A percentile compares a stretch with the other conserved stretches of the same genome.
These are phyloP conservation scores for Chaetomiaceae sp. DNA, from an alignment of 2,329 filamentous ascomycete species.

Conservation along the genomic window DNA sequence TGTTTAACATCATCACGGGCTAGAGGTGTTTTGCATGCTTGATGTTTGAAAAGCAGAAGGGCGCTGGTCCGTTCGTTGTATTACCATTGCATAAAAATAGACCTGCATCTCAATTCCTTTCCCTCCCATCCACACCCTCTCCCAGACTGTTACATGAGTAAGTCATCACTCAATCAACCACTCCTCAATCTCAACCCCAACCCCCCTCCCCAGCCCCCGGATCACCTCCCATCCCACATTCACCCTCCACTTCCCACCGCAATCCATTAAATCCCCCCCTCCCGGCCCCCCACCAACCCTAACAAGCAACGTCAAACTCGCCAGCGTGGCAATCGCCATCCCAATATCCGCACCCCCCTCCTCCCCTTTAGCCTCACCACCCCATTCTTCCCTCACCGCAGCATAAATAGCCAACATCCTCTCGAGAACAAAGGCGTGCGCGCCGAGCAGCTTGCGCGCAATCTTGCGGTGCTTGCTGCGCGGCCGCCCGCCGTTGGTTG, in stretches of 20 bases:
- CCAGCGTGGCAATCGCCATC: conserved; percentile 67
- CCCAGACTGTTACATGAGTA: too few relatives aligned
- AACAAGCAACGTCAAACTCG: conserved; percentile 64
- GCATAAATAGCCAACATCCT: conserved; percentile 74
- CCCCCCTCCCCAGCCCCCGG: conserved; percentile 62
- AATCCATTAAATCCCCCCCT: conserved; percentile 58
- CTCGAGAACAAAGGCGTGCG: conserved; percentile 73
- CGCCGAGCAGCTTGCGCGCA: conserved; percentile 69
- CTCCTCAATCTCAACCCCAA: conserved; percentile 75
- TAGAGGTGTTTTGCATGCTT: conserved; percentile 10
- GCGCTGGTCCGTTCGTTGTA: conserved; percentile 1
- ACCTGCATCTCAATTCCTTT: background rate
- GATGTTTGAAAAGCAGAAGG: background rate
- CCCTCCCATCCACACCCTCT: too few relatives aligned
- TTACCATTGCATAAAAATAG: conserved; percentile 6
- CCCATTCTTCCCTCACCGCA: conserved; percentile 57
- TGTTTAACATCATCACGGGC: conserved; percentile 4
- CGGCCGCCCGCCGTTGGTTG: conserved; percentile 27
- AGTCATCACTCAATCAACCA: conserved; percentile 67
- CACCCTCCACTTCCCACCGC: conserved; percentile 69
- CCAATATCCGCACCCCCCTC: conserved; percentile 51
- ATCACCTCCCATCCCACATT: conserved; percentile 77
- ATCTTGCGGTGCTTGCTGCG: conserved; percentile 63
- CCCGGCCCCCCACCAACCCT: conserved; percentile 50
- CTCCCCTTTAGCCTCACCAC: conserved; percentile 24